Percentiles rank a stretch among this genome's conserved stretches.
Conservation (phyloP, 805 yeast genomes). For the Candida tallmaniae region DNA sequence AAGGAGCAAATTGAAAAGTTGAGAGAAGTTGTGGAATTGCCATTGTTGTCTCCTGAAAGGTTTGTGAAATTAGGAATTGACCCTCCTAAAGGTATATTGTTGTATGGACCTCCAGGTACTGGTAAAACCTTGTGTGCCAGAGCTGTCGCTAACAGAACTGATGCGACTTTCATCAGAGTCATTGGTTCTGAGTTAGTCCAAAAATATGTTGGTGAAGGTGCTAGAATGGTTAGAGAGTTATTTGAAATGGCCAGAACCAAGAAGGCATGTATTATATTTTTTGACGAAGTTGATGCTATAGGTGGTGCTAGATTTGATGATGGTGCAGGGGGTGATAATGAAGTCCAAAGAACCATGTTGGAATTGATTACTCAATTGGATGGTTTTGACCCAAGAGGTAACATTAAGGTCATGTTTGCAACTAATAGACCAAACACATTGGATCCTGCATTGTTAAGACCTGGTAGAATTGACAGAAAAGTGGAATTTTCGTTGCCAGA, state of each 20-base stretch:
- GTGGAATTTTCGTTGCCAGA: conserved; percentile 97
- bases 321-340: conserved; percentile 99
- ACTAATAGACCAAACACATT: conserved; percentile 97
- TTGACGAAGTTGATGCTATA: conserved; percentile 97
- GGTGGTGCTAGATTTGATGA: conserved; percentile 99
- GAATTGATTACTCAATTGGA: conserved; percentile 96
- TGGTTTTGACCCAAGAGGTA: conserved; percentile 98
- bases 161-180: conserved; percentile 96
- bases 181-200: conserved; percentile 98
- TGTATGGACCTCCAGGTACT: conserved; percentile 98
- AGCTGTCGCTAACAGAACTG: conserved; percentile 98
- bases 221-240: conserved; percentile 97
- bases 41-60: conserved; percentile 90
- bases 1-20: conserved; percentile 97
- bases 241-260: conserved; percentile 99
- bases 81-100: conserved; percentile 96
- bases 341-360: conserved; percentile 98
- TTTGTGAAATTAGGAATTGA: conserved; percentile 96
- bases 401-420: conserved; percentile 98
- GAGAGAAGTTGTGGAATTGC: conserved; percentile 94
- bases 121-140: conserved; percentile 98
- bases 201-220: conserved; percentile 99
- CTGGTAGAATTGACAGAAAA: conserved; percentile 98
- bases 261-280: conserved; percentile 95
- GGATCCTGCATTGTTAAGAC: conserved; percentile 96